Evolutionary conservation across 371 early-diverging fungal genomes (phyloP), one percentile per base, ranked within the genome.

Genomic region (Nematocida sp.): DNA sequence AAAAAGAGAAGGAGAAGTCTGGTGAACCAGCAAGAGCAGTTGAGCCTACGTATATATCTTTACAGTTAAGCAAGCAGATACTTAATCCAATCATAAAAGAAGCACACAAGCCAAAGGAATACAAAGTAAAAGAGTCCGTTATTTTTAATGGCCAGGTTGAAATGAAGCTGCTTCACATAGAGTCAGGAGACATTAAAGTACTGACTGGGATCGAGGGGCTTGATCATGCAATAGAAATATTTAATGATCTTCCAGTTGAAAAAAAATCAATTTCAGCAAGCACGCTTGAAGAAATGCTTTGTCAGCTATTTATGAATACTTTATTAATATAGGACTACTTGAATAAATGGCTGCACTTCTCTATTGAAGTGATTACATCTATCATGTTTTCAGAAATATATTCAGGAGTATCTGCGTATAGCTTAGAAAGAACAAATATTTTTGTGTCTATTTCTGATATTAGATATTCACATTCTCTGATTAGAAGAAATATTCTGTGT

Each of bases 151-250:
- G 46, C 9, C 23, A 27, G 45, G 25, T 67, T 13, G 47, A 56
- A 62, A 57, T 6, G 23, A 45, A 60, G 15, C 25, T 69, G 4
- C 9, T 70, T 7, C 11, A 55, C 40, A 60, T 78, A 23, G 80
- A 78, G 45, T 56, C 71, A 45, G 80, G 62, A 27, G 72, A 78
- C 42, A 70, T 56, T 44, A 66, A 56, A 44, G 62, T 78, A 20
- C 2, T 78, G 6, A 70, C 61, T 13, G 71, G 15, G 23, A 69
- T 78, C 0, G 70, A 69, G 52, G 80, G 80, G 6, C 55, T 78
- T 40, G 80, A 78, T 58, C 80, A 78, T 25, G 71, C 71, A 57
- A 6, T 40, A n/a, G 80, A 78, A 18, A 45, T 70, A 13, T 78
- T 78, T 46, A 54, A 70, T 23, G 80, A 78, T 23, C 15, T 74